Base-by-base conservation (phyloP, 176 grass and related monocot genomes). In the Aegilops sharonensis region DNA sequence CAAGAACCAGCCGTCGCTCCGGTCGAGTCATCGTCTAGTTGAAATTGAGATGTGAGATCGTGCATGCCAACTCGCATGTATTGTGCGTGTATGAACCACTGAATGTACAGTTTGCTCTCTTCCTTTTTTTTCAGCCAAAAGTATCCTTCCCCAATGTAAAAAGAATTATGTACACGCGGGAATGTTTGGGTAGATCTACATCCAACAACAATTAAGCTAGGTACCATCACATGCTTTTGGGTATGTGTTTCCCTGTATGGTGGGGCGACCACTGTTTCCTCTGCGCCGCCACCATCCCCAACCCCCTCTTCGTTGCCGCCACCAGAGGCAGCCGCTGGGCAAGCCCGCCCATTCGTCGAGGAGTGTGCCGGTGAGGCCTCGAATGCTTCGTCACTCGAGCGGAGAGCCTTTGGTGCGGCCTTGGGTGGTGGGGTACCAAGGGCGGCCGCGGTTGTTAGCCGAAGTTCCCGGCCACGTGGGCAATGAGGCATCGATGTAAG, bases 21-120 rank as follows among this genome's bases (percentile, higher is more conserved):
- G 27, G 52, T 78, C 35, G 68, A 80, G 17, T 69, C 81, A 1
- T 11, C 81, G 0, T 74, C 45, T 61, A 80, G 73, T 42, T 91
- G 84, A 91, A 68, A 84, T 48, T 36, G 75, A 62, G 48, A 84
- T 12, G 68, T 79, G 65, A 3, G 20, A 43, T 60, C 71, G 6
- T 43, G 9, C 36, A 20, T 42, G 10, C 24, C 66, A 83, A 64
- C 78, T 59, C 57, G 75, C 77, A 87, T 81, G 57, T 64, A 86
- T 14, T 20, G 12, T 24, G 78, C 18, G 0, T 82, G 9, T 40
- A 64, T 32, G 43, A 59, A 59, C 6, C 5, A 59, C 54, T 59
- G 6, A 68, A 18, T 80, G 75, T 75, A 18, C 74, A 87, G 21
- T 68, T 52, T 80, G 47, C 27, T 40, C 36, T 17, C 25, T 47